Conservation (phyloP, 2,329 filamentous ascomycete species). For the Leptoxyphium fumago region DNA sequence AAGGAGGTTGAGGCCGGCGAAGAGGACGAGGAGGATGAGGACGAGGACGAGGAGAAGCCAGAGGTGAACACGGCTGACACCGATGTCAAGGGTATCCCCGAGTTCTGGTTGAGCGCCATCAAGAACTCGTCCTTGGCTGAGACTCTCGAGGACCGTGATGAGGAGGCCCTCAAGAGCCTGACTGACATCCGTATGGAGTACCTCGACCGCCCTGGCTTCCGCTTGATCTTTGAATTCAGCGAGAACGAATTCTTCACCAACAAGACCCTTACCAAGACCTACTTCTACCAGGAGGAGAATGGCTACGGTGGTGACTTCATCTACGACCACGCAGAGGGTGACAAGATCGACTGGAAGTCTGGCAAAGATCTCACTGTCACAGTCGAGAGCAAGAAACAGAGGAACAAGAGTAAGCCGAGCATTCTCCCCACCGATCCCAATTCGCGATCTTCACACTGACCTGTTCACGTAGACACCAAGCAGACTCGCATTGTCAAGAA, state of each 20-base stretch:
- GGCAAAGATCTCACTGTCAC: conserved; percentile 87
- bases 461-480: conserved; percentile 63
- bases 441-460: conserved; percentile 5
- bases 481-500: conserved; percentile 98
- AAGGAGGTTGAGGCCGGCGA: conserved; percentile 79
- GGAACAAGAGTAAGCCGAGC: conserved; percentile 78
- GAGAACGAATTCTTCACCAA: conserved; percentile 96
- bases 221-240: conserved; percentile 90
- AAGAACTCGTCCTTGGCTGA: conserved; percentile 98
- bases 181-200: conserved; percentile 98
- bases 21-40: conserved; percentile 56
- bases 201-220: conserved; percentile 94
- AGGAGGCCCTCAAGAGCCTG: conserved; percentile 79
- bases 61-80: conserved; percentile 42
- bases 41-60: conserved; percentile 37
- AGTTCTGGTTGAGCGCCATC: conserved; percentile 99
- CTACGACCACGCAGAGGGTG: conserved; percentile 95
- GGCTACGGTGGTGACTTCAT: conserved; percentile 99
- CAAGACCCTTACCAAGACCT: conserved; percentile 94
- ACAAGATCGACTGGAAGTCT: conserved; percentile 94
- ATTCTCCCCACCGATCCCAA: not conserved
- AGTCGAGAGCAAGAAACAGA: conserved; percentile 97
- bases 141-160: conserved; percentile 96
- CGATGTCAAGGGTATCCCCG: conserved; percentile 68
- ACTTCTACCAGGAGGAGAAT: conserved; percentile 97